Conservation (phyloP, 345 rosid species). For the Citrus inodora region DNA sequence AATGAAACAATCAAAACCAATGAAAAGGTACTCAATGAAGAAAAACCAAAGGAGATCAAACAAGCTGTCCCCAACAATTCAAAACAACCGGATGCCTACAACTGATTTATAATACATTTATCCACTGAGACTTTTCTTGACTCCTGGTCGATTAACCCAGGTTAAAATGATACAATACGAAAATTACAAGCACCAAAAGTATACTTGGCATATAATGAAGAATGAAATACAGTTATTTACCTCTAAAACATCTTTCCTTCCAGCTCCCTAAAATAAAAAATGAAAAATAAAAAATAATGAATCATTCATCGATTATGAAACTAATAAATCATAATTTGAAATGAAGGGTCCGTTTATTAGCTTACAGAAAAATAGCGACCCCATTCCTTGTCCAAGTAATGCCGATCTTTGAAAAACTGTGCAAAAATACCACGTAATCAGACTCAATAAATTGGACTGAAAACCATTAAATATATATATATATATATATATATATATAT, state of each 20-base stretch:
- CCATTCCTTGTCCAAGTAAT: constrained; percentile 97
- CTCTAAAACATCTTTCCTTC: constrained; percentile 59
- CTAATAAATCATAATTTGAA: constrained; percentile 6
- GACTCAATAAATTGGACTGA: not conserved
- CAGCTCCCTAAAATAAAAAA: constrained; percentile 42
- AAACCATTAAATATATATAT: too few relatives aligned
- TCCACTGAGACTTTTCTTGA: not conserved
- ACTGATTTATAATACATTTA: not conserved
- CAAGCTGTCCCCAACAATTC: not conserved
- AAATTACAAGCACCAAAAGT: constrained; percentile 1
- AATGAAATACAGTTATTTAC: constrained; percentile 27
- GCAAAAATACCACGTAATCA: constrained; percentile 2
- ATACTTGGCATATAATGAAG: not conserved
- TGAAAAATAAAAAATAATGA: not conserved
- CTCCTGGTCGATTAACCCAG: not conserved
- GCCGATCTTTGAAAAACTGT: constrained; percentile 93
- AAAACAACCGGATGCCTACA: not conserved
- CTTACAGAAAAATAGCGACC: constrained; percentile 73
- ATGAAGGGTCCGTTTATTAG: constrained; percentile 8
- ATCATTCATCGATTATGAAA: not conserved
- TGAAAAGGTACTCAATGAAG: not conserved
- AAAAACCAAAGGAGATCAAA: not conserved
- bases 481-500: too few relatives aligned
- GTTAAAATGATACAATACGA: not conserved
- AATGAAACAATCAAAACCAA: not conserved